phyloP scores from a whole-genome alignment of 805 yeast species.

The Hanseniaspora meyeri region DNA sequence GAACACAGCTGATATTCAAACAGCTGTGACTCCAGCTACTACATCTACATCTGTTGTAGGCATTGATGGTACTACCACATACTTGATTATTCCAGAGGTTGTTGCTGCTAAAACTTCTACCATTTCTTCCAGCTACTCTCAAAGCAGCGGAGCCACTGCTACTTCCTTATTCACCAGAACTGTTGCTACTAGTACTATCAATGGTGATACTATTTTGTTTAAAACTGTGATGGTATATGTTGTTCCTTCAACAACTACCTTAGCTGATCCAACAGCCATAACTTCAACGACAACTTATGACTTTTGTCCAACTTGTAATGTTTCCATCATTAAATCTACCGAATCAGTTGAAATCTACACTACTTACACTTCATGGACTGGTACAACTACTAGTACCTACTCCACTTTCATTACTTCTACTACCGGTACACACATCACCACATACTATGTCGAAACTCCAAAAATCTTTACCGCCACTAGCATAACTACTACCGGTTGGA shows the following conservation, averaged over 20 bases:
- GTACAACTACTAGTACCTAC: slow-evolving; percentile 10
- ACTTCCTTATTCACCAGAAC: slow-evolving; percentile 15
- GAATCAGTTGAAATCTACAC: slow-evolving; percentile 2
- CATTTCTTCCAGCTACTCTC: neutral
- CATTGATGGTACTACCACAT: neutral
- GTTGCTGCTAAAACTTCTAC: slow-evolving; percentile 2
- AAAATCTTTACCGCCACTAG: neutral
- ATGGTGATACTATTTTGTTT: neutral
- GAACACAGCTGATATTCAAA: neutral
- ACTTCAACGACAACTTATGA: neutral
- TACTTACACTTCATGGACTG: neutral
- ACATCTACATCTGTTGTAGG: neutral
- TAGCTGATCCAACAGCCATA: neutral
- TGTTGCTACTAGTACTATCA: slow-evolving; percentile 9
- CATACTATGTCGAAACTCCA: slow-evolving; percentile 9
- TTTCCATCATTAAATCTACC: neutral
- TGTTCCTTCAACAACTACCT: neutral
- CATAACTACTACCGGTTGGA: neutral
- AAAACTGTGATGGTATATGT: neutral
- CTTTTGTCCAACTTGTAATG: slow-evolving; percentile 10
- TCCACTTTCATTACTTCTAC: slow-evolving; percentile 14
- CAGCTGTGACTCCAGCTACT: neutral
- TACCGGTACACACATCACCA: slow-evolving; percentile 15
- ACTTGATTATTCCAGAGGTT: slow-evolving; percentile 1
- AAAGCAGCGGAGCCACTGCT: slow-evolving; percentile 5